These are phyloP conservation scores for Stylosanthes scabra DNA, from an alignment of 331 rosid genomes.

Conservation along the genomic window DNA sequence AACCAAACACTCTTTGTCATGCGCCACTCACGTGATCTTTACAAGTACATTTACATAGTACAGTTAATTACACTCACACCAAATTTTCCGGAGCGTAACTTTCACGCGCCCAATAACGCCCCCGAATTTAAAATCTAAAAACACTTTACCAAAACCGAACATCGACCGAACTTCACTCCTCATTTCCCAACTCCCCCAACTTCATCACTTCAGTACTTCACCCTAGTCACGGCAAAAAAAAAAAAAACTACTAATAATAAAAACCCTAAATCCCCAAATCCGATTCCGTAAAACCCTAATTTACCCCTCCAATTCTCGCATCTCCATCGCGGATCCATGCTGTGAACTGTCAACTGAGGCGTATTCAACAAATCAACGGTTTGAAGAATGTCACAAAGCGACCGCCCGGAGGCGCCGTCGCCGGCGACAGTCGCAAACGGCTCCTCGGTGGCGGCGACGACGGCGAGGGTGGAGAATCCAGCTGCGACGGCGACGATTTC, in stretches of 20 bases:
- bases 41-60: too few relatives aligned
- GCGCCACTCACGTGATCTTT: too few relatives aligned
- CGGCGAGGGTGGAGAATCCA: conserved; percentile 44
- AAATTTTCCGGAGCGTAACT: too few relatives aligned
- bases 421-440: conserved; percentile 16
- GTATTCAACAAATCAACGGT: neutral
- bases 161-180: too few relatives aligned
- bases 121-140: too few relatives aligned
- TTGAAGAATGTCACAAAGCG: conserved; percentile 47
- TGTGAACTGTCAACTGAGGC: neutral
- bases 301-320: neutral
- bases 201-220: neutral
- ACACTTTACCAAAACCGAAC: neutral
- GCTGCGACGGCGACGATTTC: neutral
- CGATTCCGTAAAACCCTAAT: neutral
- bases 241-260: too few relatives aligned
- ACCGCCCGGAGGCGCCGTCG: conserved; percentile 36
- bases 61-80: too few relatives aligned
- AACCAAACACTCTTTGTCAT: too few relatives aligned
- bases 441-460: neutral
- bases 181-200: too few relatives aligned
- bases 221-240: neutral
- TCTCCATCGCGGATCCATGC: neutral
- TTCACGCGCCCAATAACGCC: too few relatives aligned
- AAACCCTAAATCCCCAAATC: neutral